A percentile compares a stretch with the other conserved stretches of the same genome.
Evolutionary conservation across 2,329 filamentous ascomycete genomes (phyloP).

Genomic region (Monilinia laxa): DNA sequence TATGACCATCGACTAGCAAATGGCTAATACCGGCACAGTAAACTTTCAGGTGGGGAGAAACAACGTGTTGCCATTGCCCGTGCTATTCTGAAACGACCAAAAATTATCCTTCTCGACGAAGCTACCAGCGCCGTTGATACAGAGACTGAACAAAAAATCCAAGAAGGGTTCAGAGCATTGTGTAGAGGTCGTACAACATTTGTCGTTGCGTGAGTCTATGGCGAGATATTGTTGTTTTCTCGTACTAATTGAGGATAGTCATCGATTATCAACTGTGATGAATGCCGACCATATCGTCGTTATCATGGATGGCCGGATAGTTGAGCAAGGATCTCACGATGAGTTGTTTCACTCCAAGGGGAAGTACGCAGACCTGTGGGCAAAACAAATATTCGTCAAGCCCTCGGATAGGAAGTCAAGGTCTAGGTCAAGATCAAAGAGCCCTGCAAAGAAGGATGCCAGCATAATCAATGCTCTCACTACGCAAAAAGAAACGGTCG

Average conservation of each 20-base stretch:
- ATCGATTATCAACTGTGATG: conserved; percentile 54
- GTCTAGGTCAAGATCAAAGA: conserved; percentile 34
- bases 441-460: conserved; percentile 33
- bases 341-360: conserved; percentile 49
- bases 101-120: conserved; percentile 89
- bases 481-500: conserved; percentile 26
- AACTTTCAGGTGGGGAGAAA: conserved; percentile 82
- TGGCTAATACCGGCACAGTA: conserved; percentile 67
- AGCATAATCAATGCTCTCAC: conserved; percentile 39
- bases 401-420: conserved; percentile 30
- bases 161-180: conserved; percentile 55
- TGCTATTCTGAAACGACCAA: conserved; percentile 88
- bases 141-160: conserved; percentile 89
- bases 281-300: conserved; percentile 55
- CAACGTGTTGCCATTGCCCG: conserved; percentile 85
- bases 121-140: conserved; percentile 93
- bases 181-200: conserved; percentile 51
- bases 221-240: not conserved
- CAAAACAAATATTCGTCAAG: conserved; percentile 45
- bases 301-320: conserved; percentile 51
- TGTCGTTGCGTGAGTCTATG: conserved; percentile 39
- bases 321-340: conserved; percentile 53
- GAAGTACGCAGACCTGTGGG: conserved; percentile 54
- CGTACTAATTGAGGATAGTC: conserved; percentile 36
- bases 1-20: not conserved